These are phyloP conservation scores for Discostella stelligeroides DNA, from an alignment of 108 stramenopile species.

Conservation along the genomic window DNA sequence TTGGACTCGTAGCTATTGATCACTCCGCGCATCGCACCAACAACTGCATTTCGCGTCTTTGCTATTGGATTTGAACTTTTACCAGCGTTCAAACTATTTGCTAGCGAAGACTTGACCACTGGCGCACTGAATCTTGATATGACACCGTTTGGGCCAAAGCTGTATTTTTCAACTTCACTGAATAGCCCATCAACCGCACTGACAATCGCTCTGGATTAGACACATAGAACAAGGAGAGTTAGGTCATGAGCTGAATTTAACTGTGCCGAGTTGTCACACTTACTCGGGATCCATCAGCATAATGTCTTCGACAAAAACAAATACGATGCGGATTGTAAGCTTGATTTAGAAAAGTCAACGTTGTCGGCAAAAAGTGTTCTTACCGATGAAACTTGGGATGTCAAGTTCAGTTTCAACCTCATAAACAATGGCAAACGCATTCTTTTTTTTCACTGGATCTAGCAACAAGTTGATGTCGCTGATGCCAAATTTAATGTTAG, in stretches of 20 bases:
- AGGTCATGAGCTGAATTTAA: neutral
- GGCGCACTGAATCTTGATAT: conserved; percentile 30
- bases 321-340: no score
- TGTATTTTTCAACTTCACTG: conserved; percentile 16
- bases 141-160: conserved; percentile 30
- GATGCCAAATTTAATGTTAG: conserved; percentile 9
- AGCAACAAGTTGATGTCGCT: conserved; percentile 35
- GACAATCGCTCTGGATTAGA: neutral
- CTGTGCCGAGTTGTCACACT: neutral
- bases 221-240: neutral
- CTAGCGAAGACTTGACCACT: conserved; percentile 1
- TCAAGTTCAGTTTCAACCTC: neutral
- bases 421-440: conserved; percentile 11
- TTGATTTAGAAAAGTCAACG: no score
- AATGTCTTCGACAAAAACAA: neutral
- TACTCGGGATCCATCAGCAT: conserved; percentile 11
- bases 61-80: conserved; percentile 9
- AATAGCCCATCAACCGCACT: conserved; percentile 30
- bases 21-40: conserved; percentile 9
- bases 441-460: conserved; percentile 18
- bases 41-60: conserved; percentile 3
- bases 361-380: conserved; percentile 3
- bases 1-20: conserved; percentile 25
- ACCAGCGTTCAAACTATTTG: conserved; percentile 8
- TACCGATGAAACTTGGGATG: conserved; percentile 11